These are phyloP conservation scores for Elongisporangium anandrum DNA, from an alignment of 352 stramenopile genomes.

Conservation along the genomic window DNA sequence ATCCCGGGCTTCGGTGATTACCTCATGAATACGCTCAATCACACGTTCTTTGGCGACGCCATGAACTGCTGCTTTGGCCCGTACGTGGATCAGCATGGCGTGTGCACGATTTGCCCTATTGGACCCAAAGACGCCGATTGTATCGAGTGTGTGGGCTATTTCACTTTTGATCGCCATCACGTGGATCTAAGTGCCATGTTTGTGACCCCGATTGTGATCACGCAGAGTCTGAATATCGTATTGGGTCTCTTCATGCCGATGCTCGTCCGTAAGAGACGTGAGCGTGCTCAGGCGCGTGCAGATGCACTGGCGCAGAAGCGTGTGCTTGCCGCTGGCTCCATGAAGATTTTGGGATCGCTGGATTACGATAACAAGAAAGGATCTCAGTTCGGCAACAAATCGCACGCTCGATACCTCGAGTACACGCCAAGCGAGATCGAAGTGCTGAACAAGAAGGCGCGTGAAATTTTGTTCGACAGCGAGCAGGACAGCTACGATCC, in stretches of 20 bases:
- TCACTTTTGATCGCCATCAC: constrained; percentile 82
- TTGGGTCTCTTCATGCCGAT: constrained; percentile 62
- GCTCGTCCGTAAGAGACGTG: constrained; percentile 59
- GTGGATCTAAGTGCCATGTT: constrained; percentile 85
- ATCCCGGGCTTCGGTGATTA: constrained; percentile 80
- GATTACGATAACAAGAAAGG: constrained; percentile 72
- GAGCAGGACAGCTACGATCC: constrained; percentile 71
- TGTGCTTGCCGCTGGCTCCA: constrained; percentile 59
- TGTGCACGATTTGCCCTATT: constrained; percentile 59
- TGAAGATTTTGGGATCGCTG: constrained; percentile 79
- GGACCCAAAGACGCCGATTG: constrained; percentile 62
- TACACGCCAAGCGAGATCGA: constrained; percentile 58
- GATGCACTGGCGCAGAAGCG: constrained; percentile 65
- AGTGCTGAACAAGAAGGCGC: constrained; percentile 61
- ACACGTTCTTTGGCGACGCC: constrained; percentile 70
- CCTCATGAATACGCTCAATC: constrained; percentile 83
- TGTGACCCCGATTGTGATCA: constrained; percentile 83
- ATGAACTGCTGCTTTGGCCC: constrained; percentile 88
- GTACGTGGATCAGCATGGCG: constrained; percentile 70
- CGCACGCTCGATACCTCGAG: constrained; percentile 57
- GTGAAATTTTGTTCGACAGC: constrained; percentile 67
- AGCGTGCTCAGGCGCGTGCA: constrained; percentile 48
- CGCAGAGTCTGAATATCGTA: constrained; percentile 75
- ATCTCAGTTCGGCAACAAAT: constrained; percentile 74
- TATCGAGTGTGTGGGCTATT: constrained; percentile 72